Base-by-base conservation (phyloP, 2,329 filamentous ascomycete species). In the Aspergillus sp. region DNA sequence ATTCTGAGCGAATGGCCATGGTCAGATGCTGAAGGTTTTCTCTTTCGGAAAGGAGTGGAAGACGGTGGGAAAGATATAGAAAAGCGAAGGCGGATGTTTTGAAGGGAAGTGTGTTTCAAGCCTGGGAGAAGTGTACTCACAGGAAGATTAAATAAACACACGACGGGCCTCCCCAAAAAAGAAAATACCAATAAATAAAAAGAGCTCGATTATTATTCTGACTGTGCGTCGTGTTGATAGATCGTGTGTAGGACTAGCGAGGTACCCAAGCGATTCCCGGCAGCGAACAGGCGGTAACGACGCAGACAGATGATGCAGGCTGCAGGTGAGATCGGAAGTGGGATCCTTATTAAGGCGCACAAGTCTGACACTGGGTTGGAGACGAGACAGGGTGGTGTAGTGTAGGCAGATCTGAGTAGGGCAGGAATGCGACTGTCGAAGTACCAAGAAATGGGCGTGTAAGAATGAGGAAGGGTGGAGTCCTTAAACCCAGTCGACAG, bases 311-410 rank as follows among this genome's bases (percentile, higher is more conserved):
- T 60, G 67, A 67, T 70, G 65, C 66, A 68, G 32, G 63, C 65
- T 72, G 72, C 71, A 71, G 69, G 69, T 68, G 62, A 71, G 72
- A 75, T 76, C 70, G 72, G 73, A 71, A 71, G 66, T 64, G 52
- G 60, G 66, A 71, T 70, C 73, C 73, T 74, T 73, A 59, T 72
- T 70, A 73, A 72, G 70, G 71, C 59, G 64, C 66, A 69, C 69
- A 60, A 53, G 59, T 57, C 62, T 56, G 48, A 63, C 55, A 59
- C 62, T 64, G 58, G 50, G 57, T 52, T 25, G 57, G 44, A 56
- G 30, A 48, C 47, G 56, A 66, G 62, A 61, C 56, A 62, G 62
- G 60, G 61, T 62, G 61, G 64, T 64, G 63, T 62, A 66, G 62
- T 64, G 60, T 55, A 64, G 52, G 52, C 50, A 60, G 63, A 65